Conservation (phyloP, 176 grass and related monocot species). For the Lolium rigidum region DNA sequence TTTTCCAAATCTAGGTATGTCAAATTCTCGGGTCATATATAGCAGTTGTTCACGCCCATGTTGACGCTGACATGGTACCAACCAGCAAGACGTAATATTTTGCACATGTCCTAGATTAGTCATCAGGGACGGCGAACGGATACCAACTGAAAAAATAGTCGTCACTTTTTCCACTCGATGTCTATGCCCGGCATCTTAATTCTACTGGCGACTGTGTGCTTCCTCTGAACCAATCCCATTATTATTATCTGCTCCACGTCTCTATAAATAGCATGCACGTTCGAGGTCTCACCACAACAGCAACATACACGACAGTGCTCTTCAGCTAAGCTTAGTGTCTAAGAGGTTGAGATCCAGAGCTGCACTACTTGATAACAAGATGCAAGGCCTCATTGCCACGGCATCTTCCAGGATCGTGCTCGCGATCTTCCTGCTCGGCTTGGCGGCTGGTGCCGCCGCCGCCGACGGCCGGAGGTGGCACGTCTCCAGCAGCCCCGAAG, state of each 20-base stretch:
- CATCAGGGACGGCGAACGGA: neutral
- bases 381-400: conserved; percentile 25
- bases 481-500: conserved; percentile 19
- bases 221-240: neutral
- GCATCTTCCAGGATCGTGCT: neutral
- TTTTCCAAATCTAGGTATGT: neutral
- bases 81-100: neutral
- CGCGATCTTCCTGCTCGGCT: neutral
- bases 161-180: neutral
- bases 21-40: neutral
- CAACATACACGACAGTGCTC: neutral
- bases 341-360: neutral
- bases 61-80: neutral
- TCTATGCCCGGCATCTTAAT: neutral
- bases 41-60: neutral
- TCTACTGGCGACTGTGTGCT: neutral
- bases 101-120: neutral
- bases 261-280: neutral
- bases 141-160: neutral
- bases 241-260: neutral
- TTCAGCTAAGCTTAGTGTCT: too few species aligned
- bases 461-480: neutral
- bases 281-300: neutral
- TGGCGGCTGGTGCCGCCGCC: neutral
- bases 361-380: neutral